Conservation (phyloP, 1,284 basidiomycete species). For the Violaceomyces palustris region DNA sequence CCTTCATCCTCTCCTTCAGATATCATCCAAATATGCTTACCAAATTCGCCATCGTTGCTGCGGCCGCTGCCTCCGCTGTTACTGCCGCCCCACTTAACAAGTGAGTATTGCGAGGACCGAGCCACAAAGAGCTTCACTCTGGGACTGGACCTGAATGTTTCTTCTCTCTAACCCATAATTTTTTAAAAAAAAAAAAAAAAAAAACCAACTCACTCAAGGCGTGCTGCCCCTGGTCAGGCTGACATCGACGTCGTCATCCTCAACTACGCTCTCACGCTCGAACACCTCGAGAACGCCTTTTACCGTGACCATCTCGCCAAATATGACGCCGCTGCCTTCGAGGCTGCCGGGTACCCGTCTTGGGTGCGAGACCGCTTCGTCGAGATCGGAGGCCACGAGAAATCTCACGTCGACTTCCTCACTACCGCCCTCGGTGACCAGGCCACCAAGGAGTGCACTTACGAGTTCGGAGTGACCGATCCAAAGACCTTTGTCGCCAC, state of each 20-base stretch:
- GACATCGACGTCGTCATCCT: slow-evolving; percentile 55
- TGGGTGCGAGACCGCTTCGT: slow-evolving; percentile 58
- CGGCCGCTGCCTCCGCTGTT: slow-evolving; percentile 31
- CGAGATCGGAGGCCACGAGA: slow-evolving; percentile 57
- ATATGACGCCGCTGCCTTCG: slow-evolving; percentile 58
- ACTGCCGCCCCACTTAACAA: slow-evolving; percentile 19
- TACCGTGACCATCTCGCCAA: slow-evolving; percentile 53
- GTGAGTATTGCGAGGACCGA: no score
- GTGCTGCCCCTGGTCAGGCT: slow-evolving; percentile 41
- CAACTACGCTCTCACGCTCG: slow-evolving; percentile 65
- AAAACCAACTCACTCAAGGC: no score
- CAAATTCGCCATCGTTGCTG: slow-evolving; percentile 32
- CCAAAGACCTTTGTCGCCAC: slow-evolving; percentile 58
- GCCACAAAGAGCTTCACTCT: no score
- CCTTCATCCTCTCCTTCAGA: no score
- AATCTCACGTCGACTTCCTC: slow-evolving; percentile 58
- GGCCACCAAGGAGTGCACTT: slow-evolving; percentile 60
- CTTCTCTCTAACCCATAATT: no score
- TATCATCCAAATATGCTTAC: slow-evolving; percentile 32
- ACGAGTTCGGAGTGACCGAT: slow-evolving; percentile 58
- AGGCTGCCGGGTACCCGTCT: slow-evolving; percentile 58
- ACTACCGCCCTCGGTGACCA: slow-evolving; percentile 59
- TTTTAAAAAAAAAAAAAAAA: no score
- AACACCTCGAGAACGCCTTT: slow-evolving; percentile 67
- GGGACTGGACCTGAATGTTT: no score